A percentile compares a stretch with the other conserved stretches of the same genome.
Evolutionary conservation across 2,329 filamentous ascomycete species (phyloP).

Genomic region (Lasiodiplodia gonubiensis): DNA sequence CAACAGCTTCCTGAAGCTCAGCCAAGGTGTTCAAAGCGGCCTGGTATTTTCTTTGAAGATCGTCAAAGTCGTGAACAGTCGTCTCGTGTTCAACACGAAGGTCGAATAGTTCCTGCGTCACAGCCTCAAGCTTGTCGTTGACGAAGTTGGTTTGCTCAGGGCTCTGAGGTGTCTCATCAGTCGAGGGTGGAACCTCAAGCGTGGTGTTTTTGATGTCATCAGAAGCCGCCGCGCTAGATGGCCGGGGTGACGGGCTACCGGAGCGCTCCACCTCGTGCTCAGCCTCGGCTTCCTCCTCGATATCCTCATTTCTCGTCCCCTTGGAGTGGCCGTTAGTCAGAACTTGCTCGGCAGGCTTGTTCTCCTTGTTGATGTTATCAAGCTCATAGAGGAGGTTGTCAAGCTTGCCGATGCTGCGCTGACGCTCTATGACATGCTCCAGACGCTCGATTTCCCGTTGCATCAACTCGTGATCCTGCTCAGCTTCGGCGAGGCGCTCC

Average conservation of each 20-base stretch:
- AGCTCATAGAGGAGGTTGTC: conserved; percentile 92
- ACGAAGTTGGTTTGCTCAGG: conserved; percentile 84
- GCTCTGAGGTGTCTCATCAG: conserved; percentile 63
- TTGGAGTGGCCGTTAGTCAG: conserved; percentile 38
- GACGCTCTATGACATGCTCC: conserved; percentile 93
- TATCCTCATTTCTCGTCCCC: conserved; percentile 43
- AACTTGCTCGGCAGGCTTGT: conserved; percentile 31
- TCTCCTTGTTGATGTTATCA: conserved; percentile 62
- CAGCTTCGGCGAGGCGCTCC: conserved; percentile 91
- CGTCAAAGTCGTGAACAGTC: conserved; percentile 79
- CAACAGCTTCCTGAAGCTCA: conserved; percentile 82
- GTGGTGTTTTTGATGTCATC: conserved; percentile 15
- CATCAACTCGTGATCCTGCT: conserved; percentile 96
- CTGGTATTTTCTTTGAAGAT: conserved; percentile 87
- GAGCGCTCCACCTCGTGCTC: conserved; percentile 21
- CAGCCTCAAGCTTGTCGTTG: conserved; percentile 87
- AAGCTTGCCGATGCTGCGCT: conserved; percentile 91
- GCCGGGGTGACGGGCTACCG: neutral
- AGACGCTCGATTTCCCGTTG: conserved; percentile 93
- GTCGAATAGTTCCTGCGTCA: conserved; percentile 90
- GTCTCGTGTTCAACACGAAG: conserved; percentile 88
- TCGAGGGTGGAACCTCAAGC: conserved; percentile 31
- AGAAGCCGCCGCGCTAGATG: neutral
- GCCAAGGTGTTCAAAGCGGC: conserved; percentile 81
- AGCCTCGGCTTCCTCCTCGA: conserved; percentile 32